These are phyloP conservation scores for Leccinum longicurvipes DNA, from an alignment of 768 basidiomycete species.

Conservation along the genomic window DNA sequence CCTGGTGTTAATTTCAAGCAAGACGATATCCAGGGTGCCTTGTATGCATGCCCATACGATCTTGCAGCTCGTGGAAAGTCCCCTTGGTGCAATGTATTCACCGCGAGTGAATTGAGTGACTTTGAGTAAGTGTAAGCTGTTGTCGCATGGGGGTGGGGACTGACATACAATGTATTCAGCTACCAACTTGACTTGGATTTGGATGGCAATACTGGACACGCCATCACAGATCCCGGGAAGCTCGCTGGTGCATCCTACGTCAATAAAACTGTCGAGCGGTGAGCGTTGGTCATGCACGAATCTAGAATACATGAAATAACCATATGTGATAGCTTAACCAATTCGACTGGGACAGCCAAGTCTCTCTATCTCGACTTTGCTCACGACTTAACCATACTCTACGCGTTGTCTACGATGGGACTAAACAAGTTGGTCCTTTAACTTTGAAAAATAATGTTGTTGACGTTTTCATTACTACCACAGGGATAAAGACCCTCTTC, in stretches of 20 bases:
- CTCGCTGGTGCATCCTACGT: constrained; percentile 37
- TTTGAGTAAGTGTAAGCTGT: constrained; percentile 32
- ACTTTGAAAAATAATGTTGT: too few species aligned
- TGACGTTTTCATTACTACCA: neutral
- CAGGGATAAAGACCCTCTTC: constrained; percentile 34
- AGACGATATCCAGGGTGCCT: constrained; percentile 35
- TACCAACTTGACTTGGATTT: constrained; percentile 38
- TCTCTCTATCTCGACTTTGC: constrained; percentile 41
- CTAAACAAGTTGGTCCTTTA: constrained; percentile 33
- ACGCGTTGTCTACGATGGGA: constrained; percentile 36
- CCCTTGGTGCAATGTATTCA: constrained; percentile 42
- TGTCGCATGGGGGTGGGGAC: neutral
- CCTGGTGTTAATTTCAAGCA: constrained; percentile 32
- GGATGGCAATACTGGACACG: constrained; percentile 34
- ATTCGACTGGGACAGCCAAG: constrained; percentile 28
- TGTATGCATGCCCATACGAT: constrained; percentile 43
- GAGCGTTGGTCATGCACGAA: neutral
- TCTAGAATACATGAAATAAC: neutral
- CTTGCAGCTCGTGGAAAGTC: constrained; percentile 33
- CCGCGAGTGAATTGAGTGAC: constrained; percentile 28
- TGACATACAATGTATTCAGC: constrained; percentile 7
- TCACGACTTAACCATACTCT: constrained; percentile 38
- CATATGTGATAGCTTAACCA: constrained; percentile 27
- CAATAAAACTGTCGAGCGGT: constrained; percentile 39
- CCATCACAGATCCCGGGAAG: constrained; percentile 29